Base-by-base conservation (phyloP, 2,329 filamentous ascomycete species). In the Dactylonectria estremocensis region DNA sequence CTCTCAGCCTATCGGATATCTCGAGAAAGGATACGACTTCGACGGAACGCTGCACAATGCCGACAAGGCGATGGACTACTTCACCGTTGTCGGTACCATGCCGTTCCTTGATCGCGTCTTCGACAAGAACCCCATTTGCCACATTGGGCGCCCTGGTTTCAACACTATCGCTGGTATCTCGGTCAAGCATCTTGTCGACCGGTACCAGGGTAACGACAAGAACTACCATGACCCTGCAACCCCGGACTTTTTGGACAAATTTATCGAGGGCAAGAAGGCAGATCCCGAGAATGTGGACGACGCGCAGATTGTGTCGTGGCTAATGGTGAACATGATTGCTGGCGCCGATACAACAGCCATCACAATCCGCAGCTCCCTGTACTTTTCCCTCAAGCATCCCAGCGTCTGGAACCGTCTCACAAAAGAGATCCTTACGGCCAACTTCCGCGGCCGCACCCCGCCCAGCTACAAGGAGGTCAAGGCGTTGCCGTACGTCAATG, bases 201-300 rank as follows among this genome's bases (percentile, higher is more conserved):
- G 79, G 0, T 74, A 73, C 16, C 68, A 77, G 13, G 78, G 76
- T 22, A 67, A 70, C 1, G 78, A 81, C 53, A 75, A 72, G 10
- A 69, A 72, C 7, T 64, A 67, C 7, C 74, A 79, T 46, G 67
- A 76, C 24, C 66, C 73, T 0, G 61, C 63, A 5, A 65, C 60
- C 2, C 79, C 77, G 0, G 82, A 84, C 58, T 84, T 80, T 28
- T 69, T 84, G 6, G 80, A 84, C 61, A 78, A 79, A 43, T 84
- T 83, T 60, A 76, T 85, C n/a, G 79, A 83, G 13, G 77, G 79
- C 3, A 80, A 83, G 68, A 67, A 76, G 9, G 64, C 72, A 1
- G 62, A 79, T 46, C 79, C 79, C 0, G 77, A 81, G 6, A 64
- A 76, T 24, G 78, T 83, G 5, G 74, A 80, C 57, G 76, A 83